These are phyloP conservation scores for Globisporangium sylvaticum DNA, from an alignment of 352 stramenopile species.

Conservation along the genomic window DNA sequence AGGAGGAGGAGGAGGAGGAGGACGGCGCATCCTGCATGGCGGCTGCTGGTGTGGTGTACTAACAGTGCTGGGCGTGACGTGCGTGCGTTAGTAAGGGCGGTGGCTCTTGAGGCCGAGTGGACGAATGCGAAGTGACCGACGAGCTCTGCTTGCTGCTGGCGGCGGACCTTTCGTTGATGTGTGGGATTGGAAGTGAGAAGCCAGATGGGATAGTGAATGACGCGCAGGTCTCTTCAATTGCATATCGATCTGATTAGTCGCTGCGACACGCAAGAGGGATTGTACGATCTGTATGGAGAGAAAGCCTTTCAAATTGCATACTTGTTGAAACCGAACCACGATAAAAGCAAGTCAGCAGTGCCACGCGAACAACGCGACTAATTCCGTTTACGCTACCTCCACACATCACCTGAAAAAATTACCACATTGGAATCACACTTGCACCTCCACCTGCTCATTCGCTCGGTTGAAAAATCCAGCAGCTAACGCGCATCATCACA, in stretches of 20 bases:
- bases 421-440: neutral
- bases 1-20: no score
- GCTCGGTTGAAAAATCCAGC: neutral
- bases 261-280: neutral
- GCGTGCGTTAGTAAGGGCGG: neutral
- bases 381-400: neutral
- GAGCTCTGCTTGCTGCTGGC: neutral
- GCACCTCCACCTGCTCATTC: neutral
- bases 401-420: neutral
- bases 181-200: neutral
- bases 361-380: neutral
- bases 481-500: neutral
- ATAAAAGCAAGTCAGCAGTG: slow-evolving; percentile 2
- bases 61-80: neutral
- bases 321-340: neutral
- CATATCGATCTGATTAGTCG: neutral
- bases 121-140: neutral
- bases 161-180: neutral
- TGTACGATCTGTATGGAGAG: neutral
- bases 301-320: neutral
- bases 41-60: neutral
- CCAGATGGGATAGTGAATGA: neutral
- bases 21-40: slow-evolving; percentile 5
- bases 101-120: neutral
- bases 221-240: neutral